Base-by-base conservation (phyloP, 331 rosid genomes). In the Rosa hybrid region DNA sequence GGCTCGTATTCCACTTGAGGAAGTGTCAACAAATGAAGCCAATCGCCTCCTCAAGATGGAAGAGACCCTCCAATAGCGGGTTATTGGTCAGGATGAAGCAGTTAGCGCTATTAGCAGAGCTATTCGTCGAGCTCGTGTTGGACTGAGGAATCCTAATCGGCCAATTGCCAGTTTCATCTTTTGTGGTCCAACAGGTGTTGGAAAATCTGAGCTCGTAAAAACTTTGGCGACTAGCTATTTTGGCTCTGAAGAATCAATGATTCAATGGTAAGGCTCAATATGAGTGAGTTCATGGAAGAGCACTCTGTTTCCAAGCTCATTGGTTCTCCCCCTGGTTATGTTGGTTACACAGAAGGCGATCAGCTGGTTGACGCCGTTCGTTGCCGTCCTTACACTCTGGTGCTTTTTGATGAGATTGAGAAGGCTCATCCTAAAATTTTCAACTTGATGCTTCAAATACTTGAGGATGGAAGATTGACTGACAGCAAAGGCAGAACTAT, bases 361-460 rank as follows among this genome's bases (percentile, higher is more conserved):
- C 97, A 92, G 82, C 83, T 94, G 82, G 89, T 94, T 20, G 98
- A 94, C 90, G 97, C 98, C 4, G 98, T 94, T 76, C 80, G 98
- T 3, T 94, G 97, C 10, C 92, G 94, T 42, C 96, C 98, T n/a
- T 92, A 90, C 80, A 92, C 94, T 14, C 94, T 92, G 62, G 90
- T 94, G 41, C 94, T 94, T 21, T 90, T 94, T 74, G 94, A 94
- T 78, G 98, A 94, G 88, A 94, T 94, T 51, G 98, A 94, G 86
- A 94, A 94, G 87, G 98, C 98, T 16, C 98, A 94, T 77, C 97
- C 96, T 13, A 94, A 90, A 71, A 92, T 94, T 34, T 94, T 94
- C 86, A 92, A 94, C 91, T 89, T 94, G 98, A 94, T 94, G 98
- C 98, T 92, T 80, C 96, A 94, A 81, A 94, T 90, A 79, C 90